Conservation (phyloP, 1,284 basidiomycete species). For the Trichosporon sp. region DNA sequence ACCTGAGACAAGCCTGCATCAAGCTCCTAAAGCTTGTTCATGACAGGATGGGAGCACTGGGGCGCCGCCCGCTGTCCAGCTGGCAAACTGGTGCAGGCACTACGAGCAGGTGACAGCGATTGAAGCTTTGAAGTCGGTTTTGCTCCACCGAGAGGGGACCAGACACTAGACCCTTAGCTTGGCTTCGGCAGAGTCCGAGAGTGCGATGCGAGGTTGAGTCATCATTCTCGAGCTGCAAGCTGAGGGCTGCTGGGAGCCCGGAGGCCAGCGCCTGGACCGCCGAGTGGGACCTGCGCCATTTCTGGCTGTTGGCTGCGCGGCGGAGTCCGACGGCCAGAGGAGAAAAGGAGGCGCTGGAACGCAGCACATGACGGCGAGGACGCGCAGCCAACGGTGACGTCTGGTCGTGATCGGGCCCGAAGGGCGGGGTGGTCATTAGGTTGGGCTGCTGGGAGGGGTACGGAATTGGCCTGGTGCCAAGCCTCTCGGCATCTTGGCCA, state of each 20-base stretch:
- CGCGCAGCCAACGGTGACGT: background rate
- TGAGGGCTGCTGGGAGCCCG: background rate
- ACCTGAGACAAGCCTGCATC: no score
- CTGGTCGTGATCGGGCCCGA: background rate
- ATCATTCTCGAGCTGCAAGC: background rate
- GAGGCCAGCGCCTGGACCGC: background rate
- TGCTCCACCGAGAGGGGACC: background rate
- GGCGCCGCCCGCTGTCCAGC: no score
- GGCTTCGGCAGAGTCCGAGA: background rate
- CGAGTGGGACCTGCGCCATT: background rate
- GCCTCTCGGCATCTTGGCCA: background rate
- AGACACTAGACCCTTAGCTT: no score
- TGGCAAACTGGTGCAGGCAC: no score
- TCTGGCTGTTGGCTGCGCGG: background rate
- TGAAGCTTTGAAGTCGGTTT: no score
- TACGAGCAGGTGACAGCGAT: no score
- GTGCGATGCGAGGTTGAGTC: background rate
- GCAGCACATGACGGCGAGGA: background rate
- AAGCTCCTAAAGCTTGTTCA: no score
- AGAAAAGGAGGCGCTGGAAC: background rate
- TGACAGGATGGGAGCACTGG: no score
- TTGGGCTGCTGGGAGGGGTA: background rate
- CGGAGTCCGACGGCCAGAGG: background rate
- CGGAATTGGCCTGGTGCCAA: background rate
- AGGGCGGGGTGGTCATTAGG: no score